Conservation (phyloP, 176 grass and related monocot species). For the Zoysia pacifica region DNA sequence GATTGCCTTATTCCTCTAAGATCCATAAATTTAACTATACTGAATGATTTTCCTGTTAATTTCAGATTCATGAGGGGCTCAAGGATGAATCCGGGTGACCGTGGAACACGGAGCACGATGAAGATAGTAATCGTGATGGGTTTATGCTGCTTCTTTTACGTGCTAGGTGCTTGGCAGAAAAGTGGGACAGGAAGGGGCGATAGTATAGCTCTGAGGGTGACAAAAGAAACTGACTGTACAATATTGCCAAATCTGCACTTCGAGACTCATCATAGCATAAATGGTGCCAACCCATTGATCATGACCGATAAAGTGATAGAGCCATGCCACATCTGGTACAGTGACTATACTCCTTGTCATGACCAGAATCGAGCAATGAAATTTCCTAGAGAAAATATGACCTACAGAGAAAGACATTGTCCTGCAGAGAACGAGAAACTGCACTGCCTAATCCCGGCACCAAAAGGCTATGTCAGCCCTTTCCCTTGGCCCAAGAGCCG, state of each 20-base stretch:
- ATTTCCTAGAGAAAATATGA: constrained; percentile 78
- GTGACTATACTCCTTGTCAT: constrained; percentile 77
- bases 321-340: constrained; percentile 62
- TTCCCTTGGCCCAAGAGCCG: constrained; percentile 84
- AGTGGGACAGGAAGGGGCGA: constrained; percentile 77
- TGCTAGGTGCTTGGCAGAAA: constrained; percentile 89
- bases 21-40: constrained; percentile 12
- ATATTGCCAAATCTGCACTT: constrained; percentile 76
- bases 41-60: constrained; percentile 20
- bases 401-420: constrained; percentile 76
- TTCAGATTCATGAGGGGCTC: constrained; percentile 77
- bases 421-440: constrained; percentile 67
- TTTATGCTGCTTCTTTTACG: constrained; percentile 79
- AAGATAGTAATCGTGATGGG: constrained; percentile 59
- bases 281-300: constrained; percentile 39
- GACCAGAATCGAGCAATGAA: constrained; percentile 69
- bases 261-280: constrained; percentile 77
- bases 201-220: constrained; percentile 62
- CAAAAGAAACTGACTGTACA: constrained; percentile 67
- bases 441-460: constrained; percentile 73
- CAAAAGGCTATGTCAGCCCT: constrained; percentile 74
- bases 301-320: constrained; percentile 59
- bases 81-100: constrained; percentile 60
- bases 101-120: constrained; percentile 59
- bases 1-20: neutral